Evolutionary conservation across 1,139 yeast genomes (phyloP).

Genomic region (Kurtzmaniella quercitrusa): DNA sequence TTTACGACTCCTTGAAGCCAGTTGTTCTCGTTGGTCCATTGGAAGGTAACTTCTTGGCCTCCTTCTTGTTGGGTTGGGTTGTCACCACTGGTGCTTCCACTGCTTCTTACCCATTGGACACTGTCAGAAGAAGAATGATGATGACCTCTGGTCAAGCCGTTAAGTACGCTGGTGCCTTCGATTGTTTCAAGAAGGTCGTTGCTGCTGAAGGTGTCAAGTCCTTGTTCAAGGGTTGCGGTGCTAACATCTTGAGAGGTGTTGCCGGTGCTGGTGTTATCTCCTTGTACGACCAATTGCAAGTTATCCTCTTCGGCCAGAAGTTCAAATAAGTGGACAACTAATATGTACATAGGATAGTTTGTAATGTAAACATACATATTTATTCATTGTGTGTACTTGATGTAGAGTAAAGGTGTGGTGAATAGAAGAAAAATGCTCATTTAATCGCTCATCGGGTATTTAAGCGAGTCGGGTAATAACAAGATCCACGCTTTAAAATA

Average conservation of each 20-base stretch:
- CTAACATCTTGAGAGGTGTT: conserved; percentile 56
- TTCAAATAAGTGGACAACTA: conserved; percentile 25
- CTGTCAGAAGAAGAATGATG: conserved; percentile 56
- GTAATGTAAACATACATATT: conserved; percentile 5
- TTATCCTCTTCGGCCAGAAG: conserved; percentile 48
- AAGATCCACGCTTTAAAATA: too few species aligned
- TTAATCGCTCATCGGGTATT: too few species aligned
- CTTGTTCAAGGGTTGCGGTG: conserved; percentile 54
- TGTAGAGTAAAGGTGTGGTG: background rate
- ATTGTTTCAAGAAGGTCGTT: conserved; percentile 45
- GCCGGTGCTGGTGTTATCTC: conserved; percentile 56
- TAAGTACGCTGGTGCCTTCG: conserved; percentile 49
- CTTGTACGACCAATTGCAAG: conserved; percentile 51
- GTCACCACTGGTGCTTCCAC: conserved; percentile 54
- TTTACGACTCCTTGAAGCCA: conserved; percentile 52
- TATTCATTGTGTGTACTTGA: conserved; percentile 3
- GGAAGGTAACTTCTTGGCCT: conserved; percentile 52
- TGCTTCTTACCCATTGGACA: conserved; percentile 53
- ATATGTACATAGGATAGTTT: conserved; percentile 7
- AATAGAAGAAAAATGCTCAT: too few species aligned
- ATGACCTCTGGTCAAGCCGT: conserved; percentile 56
- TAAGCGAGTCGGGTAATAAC: background rate
- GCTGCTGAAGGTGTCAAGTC: conserved; percentile 50
- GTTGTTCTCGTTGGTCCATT: conserved; percentile 53
- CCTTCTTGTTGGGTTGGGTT: conserved; percentile 54